Conservation (phyloP, 2,329 filamentous ascomycete species). For the Clarireedia hainanense region DNA sequence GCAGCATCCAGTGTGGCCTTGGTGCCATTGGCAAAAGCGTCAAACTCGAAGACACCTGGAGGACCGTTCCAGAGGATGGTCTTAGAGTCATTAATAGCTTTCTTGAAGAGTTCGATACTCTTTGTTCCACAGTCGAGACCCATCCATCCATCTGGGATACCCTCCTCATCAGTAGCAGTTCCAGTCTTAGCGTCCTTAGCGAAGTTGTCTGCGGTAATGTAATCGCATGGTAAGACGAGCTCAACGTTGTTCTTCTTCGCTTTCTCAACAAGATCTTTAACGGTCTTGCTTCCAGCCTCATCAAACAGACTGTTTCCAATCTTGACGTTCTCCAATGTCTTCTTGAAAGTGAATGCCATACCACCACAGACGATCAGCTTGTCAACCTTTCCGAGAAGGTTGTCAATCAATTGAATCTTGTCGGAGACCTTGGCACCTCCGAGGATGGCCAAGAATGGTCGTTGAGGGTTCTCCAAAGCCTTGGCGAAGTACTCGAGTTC, state of each 20-base stretch:
- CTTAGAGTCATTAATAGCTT: conserved; percentile 78
- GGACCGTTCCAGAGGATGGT: conserved; percentile 99
- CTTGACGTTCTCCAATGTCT: conserved; percentile 83
- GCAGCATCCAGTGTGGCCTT: conserved; percentile 87
- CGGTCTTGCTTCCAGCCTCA: conserved; percentile 87
- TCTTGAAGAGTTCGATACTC: conserved; percentile 81
- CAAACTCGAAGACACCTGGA: conserved; percentile 94
- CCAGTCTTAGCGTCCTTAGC: conserved; percentile 73
- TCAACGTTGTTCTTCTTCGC: conserved; percentile 95
- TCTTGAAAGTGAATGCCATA: conserved; percentile 99
- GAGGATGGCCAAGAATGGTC: conserved; percentile 96
- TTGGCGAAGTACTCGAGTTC: conserved; percentile 99
- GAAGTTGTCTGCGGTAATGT: conserved; percentile 95
- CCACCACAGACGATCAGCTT: conserved; percentile 92
- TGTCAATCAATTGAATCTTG: conserved; percentile 99
- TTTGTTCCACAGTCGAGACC: conserved; percentile 90
- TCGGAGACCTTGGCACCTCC: conserved; percentile 97
- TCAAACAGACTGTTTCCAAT: conserved; percentile 93
- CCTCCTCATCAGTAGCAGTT: conserved; percentile 74
- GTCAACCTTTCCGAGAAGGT: conserved; percentile 96
- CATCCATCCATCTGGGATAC: conserved; percentile 97
- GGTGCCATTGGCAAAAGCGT: conserved; percentile 86
- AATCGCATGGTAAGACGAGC: conserved; percentile 90
- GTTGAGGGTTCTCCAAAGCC: conserved; percentile 85
- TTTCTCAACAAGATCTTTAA: conserved; percentile 82